Evolutionary conservation across 2,329 filamentous ascomycete species (phyloP).

Genomic region (Aspergillus neoniger): DNA sequence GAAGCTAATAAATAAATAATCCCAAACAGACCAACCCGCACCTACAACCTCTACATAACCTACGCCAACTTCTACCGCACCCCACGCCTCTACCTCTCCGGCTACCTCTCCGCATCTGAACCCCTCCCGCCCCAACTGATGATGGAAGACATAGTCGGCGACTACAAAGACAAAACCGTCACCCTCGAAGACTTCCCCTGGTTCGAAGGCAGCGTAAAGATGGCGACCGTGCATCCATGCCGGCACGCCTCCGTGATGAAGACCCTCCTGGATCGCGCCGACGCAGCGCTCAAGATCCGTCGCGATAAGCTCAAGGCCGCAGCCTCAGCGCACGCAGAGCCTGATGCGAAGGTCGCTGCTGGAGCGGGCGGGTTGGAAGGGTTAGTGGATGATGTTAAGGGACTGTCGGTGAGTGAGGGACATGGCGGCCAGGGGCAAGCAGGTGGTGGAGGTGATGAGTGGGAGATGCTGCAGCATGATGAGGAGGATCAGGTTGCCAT

Average conservation of each 20-base stretch:
- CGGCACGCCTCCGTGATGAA: slow-evolving; percentile 99
- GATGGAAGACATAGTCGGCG: slow-evolving; percentile 96
- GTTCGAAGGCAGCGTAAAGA: slow-evolving; percentile 88
- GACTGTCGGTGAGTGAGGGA: slow-evolving; percentile 59
- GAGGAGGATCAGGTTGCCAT: slow-evolving; percentile 51
- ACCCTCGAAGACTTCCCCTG: slow-evolving; percentile 97
- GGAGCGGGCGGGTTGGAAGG: slow-evolving; percentile 71
- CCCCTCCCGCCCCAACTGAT: slow-evolving; percentile 80
- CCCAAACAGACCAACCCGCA: slow-evolving; percentile 69
- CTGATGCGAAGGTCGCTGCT: slow-evolving; percentile 19
- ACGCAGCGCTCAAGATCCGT: slow-evolving; percentile 86
- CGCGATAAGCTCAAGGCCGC: slow-evolving; percentile 74
- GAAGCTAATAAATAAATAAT: neutral
- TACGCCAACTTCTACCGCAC: slow-evolving; percentile 97
- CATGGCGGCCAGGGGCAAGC: slow-evolving; percentile 35
- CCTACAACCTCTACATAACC: slow-evolving; percentile 98
- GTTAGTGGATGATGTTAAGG: slow-evolving; percentile 76
- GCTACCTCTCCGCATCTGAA: slow-evolving; percentile 77
- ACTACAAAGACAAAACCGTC: slow-evolving; percentile 98
- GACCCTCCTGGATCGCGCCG: slow-evolving; percentile 88
- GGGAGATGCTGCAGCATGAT: slow-evolving; percentile 61
- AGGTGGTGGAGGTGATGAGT: slow-evolving; percentile 63
- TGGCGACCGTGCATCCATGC: slow-evolving; percentile 95
- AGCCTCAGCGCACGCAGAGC: slow-evolving; percentile 52
- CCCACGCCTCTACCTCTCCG: slow-evolving; percentile 90